Evolutionary conservation across 2,329 filamentous ascomycete species (phyloP), one percentile per base, ranked within the genome.

Genomic region (Epichloe sylvatica): DNA sequence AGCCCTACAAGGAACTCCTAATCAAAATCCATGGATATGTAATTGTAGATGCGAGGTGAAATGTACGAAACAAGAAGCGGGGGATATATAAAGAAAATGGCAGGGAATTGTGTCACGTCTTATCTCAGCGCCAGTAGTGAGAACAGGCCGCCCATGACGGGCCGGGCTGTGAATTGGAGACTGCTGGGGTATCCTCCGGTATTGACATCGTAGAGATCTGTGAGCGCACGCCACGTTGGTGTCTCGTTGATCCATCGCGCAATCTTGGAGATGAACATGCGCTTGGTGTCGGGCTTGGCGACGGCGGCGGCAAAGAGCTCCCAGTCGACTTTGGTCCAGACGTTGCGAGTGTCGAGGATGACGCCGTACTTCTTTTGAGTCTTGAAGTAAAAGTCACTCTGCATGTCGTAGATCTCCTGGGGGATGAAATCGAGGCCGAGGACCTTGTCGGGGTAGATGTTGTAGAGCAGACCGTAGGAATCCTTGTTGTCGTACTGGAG

Each of bases 291-390:
- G 48, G 71, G 64, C 40, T 73, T 74, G 0, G 85, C 77, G 11
- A 90, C 81, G 9, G 87, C 83, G n/a, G 88, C 88, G 5, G 80
- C 78, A 68, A 89, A 90, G 63, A 92, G 80, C 62, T 90, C 81
- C 88, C 88, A 94, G 69, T 94, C 88, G 0, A 79, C 80, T 69
- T 94, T 94, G 54, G 86, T 85, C 69, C 88, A 91, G 1, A 82
- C 70, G 67, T 92, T 86, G 45, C 88, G 80, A 43, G 78, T 83
- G 68, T 94, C 88, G 9, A 94, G 79, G 0, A 87, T 83, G 0
- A 94, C 74, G n/a, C 86, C 88, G 65, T 86, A 92, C 59, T 80
- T 77, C 53, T 84, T 79, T 47, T 81, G 78, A 3, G 86, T 78
- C 9, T 76, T 76, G 41, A 75, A 72, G 70, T 94, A 94, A 75